phyloP scores from a whole-genome alignment of 129 eudicot species.

The Flaveria robusta region DNA sequence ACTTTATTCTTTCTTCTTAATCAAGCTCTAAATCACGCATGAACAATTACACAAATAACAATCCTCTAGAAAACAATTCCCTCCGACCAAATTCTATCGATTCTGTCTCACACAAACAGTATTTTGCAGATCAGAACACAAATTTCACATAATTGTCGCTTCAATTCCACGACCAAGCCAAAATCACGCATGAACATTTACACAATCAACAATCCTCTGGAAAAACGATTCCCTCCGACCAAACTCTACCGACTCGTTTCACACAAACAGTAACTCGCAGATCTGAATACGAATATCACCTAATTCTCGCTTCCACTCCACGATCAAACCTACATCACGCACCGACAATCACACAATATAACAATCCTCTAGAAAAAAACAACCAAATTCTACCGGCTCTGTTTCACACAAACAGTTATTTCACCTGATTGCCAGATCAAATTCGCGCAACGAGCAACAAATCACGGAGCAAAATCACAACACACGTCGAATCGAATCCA shows the following conservation, averaged over 20 bases:
- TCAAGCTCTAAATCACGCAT: slow-evolving; percentile 14
- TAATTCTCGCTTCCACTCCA: no score
- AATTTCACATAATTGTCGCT: no score
- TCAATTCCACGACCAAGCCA: slow-evolving; percentile 38
- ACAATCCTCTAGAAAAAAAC: not conserved
- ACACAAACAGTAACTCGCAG: not conserved
- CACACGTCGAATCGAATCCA: slow-evolving; percentile 19
- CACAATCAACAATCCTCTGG: not conserved
- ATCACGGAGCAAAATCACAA: not conserved
- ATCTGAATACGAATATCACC: not conserved
- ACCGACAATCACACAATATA: slow-evolving; percentile 10
- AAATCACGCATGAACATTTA: slow-evolving; percentile 8
- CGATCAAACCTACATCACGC: not conserved
- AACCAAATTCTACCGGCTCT: not conserved
- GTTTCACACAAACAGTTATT: not conserved
- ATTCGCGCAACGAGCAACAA: not conserved
- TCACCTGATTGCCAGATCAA: not conserved
- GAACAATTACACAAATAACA: slow-evolving; percentile 17
- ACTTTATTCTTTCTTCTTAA: slow-evolving; percentile 38
- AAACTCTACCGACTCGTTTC: not conserved
- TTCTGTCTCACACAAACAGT: no score
- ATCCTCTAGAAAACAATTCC: not conserved
- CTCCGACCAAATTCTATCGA: not conserved
- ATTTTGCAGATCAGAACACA: no score
- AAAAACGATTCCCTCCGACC: not conserved